A percentile compares a stretch with the other conserved stretches of the same genome.
phyloP scores from a whole-genome alignment of 2,329 filamentous ascomycete genomes.

The Thyridium curvatum region DNA sequence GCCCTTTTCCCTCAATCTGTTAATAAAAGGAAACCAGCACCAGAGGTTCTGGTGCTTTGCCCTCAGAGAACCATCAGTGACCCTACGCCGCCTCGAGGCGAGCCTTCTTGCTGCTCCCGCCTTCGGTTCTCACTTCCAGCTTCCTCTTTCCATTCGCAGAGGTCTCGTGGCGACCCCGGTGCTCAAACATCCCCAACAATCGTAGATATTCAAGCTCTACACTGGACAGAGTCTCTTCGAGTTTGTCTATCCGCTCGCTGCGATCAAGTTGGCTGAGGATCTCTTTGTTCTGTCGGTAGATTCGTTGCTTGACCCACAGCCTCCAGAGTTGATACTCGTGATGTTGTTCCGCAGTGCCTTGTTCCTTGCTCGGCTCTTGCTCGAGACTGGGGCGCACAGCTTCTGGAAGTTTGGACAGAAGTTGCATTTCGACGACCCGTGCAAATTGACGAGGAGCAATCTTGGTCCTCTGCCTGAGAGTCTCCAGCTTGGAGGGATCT shows the following conservation, averaged over 20 bases:
- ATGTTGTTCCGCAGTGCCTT: slow-evolving; percentile 37
- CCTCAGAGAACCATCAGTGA: slow-evolving; percentile 4
- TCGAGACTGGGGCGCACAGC: slow-evolving; percentile 48
- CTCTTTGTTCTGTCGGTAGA: slow-evolving; percentile 71
- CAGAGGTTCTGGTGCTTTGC: neutral
- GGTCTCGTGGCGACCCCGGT: slow-evolving; percentile 16
- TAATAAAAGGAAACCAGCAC: no score
- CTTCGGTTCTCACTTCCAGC: slow-evolving; percentile 17
- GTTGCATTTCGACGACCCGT: slow-evolving; percentile 69
- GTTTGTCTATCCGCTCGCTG: slow-evolving; percentile 62
- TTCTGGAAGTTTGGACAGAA: slow-evolving; percentile 53
- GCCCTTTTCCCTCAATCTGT: no score
- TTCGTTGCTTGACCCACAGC: slow-evolving; percentile 67
- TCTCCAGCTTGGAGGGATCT: slow-evolving; percentile 47
- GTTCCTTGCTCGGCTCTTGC: slow-evolving; percentile 26
- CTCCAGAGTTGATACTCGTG: slow-evolving; percentile 66
- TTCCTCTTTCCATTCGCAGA: slow-evolving; percentile 39
- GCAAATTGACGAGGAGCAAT: slow-evolving; percentile 72
- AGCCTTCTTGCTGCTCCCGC: slow-evolving; percentile 36
- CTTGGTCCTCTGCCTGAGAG: slow-evolving; percentile 57
- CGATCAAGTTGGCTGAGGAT: slow-evolving; percentile 62
- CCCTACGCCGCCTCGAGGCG: slow-evolving; percentile 23
- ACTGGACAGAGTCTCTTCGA: slow-evolving; percentile 61
- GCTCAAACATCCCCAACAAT: slow-evolving; percentile 45
- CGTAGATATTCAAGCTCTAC: slow-evolving; percentile 70